A percentile compares a stretch with the other conserved stretches of the same genome.
Evolutionary conservation across 139 green algal species (phyloP).

Genomic region (Zygnema circumcarinatum): DNA sequence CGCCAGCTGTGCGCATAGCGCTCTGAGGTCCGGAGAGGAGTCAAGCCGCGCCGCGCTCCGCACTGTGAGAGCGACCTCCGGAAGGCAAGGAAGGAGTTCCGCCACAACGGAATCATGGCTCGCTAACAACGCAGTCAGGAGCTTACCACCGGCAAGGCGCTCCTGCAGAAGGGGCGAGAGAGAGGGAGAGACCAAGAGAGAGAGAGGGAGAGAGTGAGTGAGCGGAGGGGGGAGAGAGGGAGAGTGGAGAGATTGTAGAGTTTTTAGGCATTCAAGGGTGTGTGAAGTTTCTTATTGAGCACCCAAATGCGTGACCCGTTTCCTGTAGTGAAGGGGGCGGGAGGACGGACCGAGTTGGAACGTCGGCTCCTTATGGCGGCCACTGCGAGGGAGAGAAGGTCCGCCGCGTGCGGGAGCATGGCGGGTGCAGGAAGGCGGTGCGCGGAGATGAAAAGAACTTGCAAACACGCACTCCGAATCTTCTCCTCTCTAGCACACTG

Average conservation of each 20-base stretch:
- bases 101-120: neutral
- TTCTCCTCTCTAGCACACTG: neutral
- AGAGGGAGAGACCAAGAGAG: too few species aligned
- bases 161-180: neutral
- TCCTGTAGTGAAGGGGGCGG: too few species aligned
- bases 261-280: too few species aligned
- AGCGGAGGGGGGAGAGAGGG: too few species aligned
- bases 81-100: neutral
- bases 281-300: too few species aligned
- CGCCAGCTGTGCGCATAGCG: neutral
- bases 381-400: neutral
- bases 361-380: neutral
- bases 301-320: too few species aligned
- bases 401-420: neutral
- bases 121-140: neutral
- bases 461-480: neutral
- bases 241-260: too few species aligned
- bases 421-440: neutral
- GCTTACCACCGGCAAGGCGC: neutral
- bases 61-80: neutral
- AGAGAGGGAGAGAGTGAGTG: too few species aligned
- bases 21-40: neutral
- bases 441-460: slow-evolving; percentile 3
- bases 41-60: neutral
- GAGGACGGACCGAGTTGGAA: neutral